A percentile compares a stretch with the other conserved stretches of the same genome.
Conservation (phyloP, 192 early-diverging fungal genomes). For the Cladochytrium replicatum region DNA sequence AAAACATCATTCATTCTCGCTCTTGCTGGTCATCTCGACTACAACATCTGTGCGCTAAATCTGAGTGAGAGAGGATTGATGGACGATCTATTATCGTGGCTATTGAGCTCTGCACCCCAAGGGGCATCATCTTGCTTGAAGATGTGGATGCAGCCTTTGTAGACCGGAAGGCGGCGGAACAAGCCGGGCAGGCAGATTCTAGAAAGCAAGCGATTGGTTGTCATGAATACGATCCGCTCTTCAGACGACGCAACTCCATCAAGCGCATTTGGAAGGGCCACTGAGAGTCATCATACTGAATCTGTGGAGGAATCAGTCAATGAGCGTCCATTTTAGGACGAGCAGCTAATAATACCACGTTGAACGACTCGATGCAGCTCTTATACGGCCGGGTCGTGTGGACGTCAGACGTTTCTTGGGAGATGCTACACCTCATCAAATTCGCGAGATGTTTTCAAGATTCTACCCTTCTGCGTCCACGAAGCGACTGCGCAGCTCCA, state of each 20-base stretch:
- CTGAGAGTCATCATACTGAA: too few species aligned
- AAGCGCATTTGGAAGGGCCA: too few species aligned
- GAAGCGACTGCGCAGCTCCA: slow-evolving; percentile 85
- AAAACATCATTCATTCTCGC: slow-evolving; percentile 57
- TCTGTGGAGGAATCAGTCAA: too few species aligned
- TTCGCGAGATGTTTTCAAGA: slow-evolving; percentile 51
- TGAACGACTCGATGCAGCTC: slow-evolving; percentile 55
- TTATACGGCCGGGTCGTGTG: slow-evolving; percentile 65
- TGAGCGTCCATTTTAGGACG: too few species aligned
- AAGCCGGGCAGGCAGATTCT: slow-evolving; percentile 7
- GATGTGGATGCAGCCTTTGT: slow-evolving; percentile 69
- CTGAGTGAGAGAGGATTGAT: slow-evolving; percentile 54
- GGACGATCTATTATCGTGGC: slow-evolving; percentile 35
- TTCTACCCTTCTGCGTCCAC: too few species aligned
- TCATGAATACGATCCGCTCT: slow-evolving; percentile 55
- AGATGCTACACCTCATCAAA: slow-evolving; percentile 47
- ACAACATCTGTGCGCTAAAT: slow-evolving; percentile 64
- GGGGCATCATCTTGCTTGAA: slow-evolving; percentile 59
- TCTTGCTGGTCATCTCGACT: slow-evolving; percentile 59
- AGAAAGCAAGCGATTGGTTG: too few species aligned
- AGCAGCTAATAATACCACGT: slow-evolving; percentile 64
- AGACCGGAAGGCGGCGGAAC: slow-evolving; percentile 32
- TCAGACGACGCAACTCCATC: slow-evolving; percentile 62
- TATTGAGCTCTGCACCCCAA: slow-evolving; percentile 30
- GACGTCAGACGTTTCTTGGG: slow-evolving; percentile 51